Conservation (phyloP, 495 filamentous ascomycete species). For the Neurospora pannonica region DNA sequence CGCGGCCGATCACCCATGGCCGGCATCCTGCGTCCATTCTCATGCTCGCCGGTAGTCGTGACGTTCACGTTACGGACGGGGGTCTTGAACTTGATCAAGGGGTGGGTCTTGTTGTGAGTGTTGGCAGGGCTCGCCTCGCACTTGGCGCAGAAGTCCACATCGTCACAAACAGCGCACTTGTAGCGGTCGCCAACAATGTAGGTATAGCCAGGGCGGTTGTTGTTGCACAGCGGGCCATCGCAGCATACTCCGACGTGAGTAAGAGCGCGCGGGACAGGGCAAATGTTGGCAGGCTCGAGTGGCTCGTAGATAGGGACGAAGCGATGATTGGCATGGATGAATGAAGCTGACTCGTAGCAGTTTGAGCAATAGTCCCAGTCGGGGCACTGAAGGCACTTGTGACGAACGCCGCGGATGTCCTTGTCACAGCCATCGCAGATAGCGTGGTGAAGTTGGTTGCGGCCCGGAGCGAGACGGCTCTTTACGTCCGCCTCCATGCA, state of each 20-base stretch:
- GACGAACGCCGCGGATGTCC: conserved; percentile 78
- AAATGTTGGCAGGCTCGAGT: conserved; percentile 41
- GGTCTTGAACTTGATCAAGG: conserved; percentile 93
- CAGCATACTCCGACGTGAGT: conserved; percentile 84
- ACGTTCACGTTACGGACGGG: conserved; percentile 84
- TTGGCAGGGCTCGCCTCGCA: conserved; percentile 85
- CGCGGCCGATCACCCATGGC: conserved; percentile 56
- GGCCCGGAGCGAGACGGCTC: conserved; percentile 67
- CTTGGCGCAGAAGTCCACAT: conserved; percentile 90
- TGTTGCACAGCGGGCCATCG: conserved; percentile 80
- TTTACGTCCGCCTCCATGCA: conserved; percentile 45
- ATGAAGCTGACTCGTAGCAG: conserved; percentile 56
- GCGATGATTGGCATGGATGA: conserved; percentile 74
- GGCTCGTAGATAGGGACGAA: conserved; percentile 84
- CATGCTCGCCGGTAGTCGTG: conserved; percentile 70
- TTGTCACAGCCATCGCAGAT: conserved; percentile 94
- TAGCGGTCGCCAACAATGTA: conserved; percentile 85
- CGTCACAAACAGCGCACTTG: conserved; percentile 96
- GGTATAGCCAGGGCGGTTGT: conserved; percentile 10
- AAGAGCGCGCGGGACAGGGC: conserved; percentile 18
- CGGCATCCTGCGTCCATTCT: conserved; percentile 47
- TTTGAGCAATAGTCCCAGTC: conserved; percentile 94
- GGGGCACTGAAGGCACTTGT: conserved; percentile 96
- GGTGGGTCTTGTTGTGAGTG: conserved; percentile 86
- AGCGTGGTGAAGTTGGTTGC: conserved; percentile 71